Evolutionary conservation across 2,329 filamentous ascomycete genomes (phyloP), one percentile per base, ranked within the genome.

Genomic region (Pyrenophora graminea): DNA sequence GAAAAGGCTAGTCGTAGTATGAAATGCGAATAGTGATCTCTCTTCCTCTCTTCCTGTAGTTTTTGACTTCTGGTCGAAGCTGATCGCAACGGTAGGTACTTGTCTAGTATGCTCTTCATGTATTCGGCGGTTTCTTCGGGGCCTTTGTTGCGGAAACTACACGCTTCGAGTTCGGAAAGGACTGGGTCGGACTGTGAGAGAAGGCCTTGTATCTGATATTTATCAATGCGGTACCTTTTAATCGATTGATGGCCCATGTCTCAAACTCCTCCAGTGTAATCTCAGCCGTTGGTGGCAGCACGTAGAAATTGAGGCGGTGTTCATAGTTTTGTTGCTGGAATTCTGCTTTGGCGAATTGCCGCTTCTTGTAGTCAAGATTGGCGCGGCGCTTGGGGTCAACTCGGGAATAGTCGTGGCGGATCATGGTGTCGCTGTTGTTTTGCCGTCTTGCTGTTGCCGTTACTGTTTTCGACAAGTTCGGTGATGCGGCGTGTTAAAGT

Each of bases 21-120:
- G 72, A 97, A 99, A 74, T 99, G 94, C 48, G 90, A 94, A 76
- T 97, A 99, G 75, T 99, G 94, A 65, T 99, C 94, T 71, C 94
- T 95, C 73, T 93, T 89, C 23, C 93, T 83, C 76, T 99, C 90
- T 30, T 84, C 76, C 19, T 83, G 81, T 12, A 93, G 76, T 25
- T 79, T 78, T 9, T 75, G 74, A 12, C 78, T 77, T 18, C 79
- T 76, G 1, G 89, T 89, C 48, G 84, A 87, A 67, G 91, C 93
- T 37, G 88, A 82, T 55, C 87, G 85, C 15, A 97, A 85, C 0
- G 89, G 89, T 4, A 97, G 81, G 73, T 91, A 89, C 76, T 97
- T 97, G 53, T 92, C 85, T 43, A 97, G 83, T 38, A 97, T 83
- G 6, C 90, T 87, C 69, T 86, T 88, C 83, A 99, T 94, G 74